Percentiles rank a stretch among this genome's conserved stretches.
phyloP scores from a whole-genome alignment of 805 yeast species.

The Metschnikowia kunwiensis region DNA sequence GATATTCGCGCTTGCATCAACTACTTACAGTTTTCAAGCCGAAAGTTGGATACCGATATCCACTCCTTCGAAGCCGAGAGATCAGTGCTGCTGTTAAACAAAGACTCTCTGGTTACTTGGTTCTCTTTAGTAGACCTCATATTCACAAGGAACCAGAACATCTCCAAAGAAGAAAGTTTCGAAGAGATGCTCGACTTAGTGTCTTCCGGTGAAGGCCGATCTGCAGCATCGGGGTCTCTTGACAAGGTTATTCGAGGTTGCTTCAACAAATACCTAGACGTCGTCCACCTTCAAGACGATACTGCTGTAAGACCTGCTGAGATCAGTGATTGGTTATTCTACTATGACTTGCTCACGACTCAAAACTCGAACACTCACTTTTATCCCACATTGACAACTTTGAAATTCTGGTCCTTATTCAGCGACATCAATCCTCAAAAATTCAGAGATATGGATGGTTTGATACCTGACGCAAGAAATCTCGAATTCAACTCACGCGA shows the following conservation, averaged over 20 bases:
- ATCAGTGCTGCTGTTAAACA: conserved; percentile 26
- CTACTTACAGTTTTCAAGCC: conserved; percentile 62
- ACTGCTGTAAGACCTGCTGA: conserved; percentile 54
- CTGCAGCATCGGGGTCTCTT: conserved; percentile 40
- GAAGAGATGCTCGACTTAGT: conserved; percentile 44
- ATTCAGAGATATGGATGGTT: conserved; percentile 12
- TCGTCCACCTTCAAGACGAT: conserved; percentile 61
- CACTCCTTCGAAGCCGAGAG: conserved; percentile 3
- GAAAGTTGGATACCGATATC: conserved; percentile 15
- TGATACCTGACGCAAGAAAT: conserved; percentile 32
- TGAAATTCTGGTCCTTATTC: conserved; percentile 63
- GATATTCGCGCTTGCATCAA: conserved; percentile 87
- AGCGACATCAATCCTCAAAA: conserved; percentile 49
- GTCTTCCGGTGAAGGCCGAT: conserved; percentile 37
- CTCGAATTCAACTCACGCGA: conserved; percentile 43
- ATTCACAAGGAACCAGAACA: conserved; percentile 51
- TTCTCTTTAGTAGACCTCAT: conserved; percentile 57
- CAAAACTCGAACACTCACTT: conserved; percentile 35
- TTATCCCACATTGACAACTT: conserved; percentile 55
- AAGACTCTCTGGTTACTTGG: conserved; percentile 69
- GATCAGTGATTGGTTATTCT: conserved; percentile 73
- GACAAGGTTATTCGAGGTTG: conserved; percentile 73
- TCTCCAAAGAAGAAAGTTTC: conserved; percentile 47
- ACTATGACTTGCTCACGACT: conserved; percentile 55
- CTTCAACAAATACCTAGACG: conserved; percentile 60